phyloP scores from a whole-genome alignment of 441 rosid genomes.

The Adansonia grandidieri region DNA sequence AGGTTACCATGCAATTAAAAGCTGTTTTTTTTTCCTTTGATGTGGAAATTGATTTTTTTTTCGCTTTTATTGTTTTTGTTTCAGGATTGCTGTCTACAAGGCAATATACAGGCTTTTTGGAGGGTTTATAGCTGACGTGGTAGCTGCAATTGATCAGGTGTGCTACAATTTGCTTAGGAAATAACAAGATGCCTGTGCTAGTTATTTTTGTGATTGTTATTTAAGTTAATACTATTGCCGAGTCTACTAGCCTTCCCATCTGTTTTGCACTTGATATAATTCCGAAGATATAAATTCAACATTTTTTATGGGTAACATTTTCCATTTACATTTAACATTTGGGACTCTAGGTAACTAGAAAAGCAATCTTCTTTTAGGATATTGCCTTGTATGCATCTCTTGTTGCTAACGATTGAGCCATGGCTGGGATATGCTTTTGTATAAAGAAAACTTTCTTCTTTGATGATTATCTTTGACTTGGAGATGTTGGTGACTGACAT shows the following conservation, averaged over 20 bases:
- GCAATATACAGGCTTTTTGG: conserved; percentile 96
- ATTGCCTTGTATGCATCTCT: neutral
- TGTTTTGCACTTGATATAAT: neutral
- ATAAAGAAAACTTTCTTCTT: conserved; percentile 16
- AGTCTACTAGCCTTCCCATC: neutral
- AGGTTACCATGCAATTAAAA: conserved; percentile 7
- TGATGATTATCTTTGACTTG: conserved; percentile 12
- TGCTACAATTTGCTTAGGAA: conserved; percentile 17
- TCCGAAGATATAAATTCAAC: conserved; percentile 14
- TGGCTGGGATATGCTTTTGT: neutral
- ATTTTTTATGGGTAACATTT: neutral
- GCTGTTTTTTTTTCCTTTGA: conserved; percentile 19
- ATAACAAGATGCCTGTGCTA: neutral
- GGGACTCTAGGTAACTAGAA: conserved; percentile 9
- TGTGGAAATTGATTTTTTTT: neutral
- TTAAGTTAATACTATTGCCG: neutral
- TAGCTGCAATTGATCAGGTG: conserved; percentile 99
- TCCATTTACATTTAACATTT: conserved; percentile 10
- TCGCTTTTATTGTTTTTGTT: conserved; percentile 8
- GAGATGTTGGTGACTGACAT: neutral
- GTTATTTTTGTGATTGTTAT: conserved; percentile 9
- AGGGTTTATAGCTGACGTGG: conserved; percentile 96
- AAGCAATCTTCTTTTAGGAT: neutral
- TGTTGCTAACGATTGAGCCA: neutral
- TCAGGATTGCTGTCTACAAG: conserved; percentile 97